phyloP scores from a whole-genome alignment of 805 yeast species.

The Suhomyces canberraensis region DNA sequence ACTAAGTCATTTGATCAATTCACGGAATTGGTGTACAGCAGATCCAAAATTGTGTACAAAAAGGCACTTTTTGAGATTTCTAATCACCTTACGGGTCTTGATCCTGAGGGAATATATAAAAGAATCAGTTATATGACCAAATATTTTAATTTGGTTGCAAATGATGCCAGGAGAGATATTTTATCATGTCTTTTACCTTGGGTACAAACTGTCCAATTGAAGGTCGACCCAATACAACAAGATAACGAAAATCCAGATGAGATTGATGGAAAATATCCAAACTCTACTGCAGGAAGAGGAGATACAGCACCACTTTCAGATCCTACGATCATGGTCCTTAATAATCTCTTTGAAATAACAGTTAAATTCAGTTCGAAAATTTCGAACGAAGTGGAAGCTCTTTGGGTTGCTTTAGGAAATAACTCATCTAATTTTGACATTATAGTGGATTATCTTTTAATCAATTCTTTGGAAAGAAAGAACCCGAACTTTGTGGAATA shows the following conservation, averaged over 20 bases:
- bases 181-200: slow-evolving; percentile 83
- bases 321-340: slow-evolving; percentile 62
- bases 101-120: slow-evolving; percentile 55
- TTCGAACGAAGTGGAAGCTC: slow-evolving; percentile 85
- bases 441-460: slow-evolving; percentile 67
- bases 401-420: slow-evolving; percentile 94
- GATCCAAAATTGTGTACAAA: slow-evolving; percentile 80
- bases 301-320: neutral
- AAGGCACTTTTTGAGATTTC: slow-evolving; percentile 81
- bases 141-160: slow-evolving; percentile 57
- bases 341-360: slow-evolving; percentile 81
- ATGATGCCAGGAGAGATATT: slow-evolving; percentile 68
- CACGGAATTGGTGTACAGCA: slow-evolving; percentile 68
- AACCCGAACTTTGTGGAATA: slow-evolving; percentile 73
- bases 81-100: slow-evolving; percentile 56
- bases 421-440: slow-evolving; percentile 65
- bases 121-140: slow-evolving; percentile 71
- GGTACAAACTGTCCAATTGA: slow-evolving; percentile 80
- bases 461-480: slow-evolving; percentile 64
- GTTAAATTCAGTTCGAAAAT: slow-evolving; percentile 69
- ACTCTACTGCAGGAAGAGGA: neutral
- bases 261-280: slow-evolving; percentile 19
- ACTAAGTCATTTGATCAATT: slow-evolving; percentile 51
- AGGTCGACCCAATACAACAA: slow-evolving; percentile 13
- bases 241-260: slow-evolving; percentile 7